phyloP scores from a whole-genome alignment of 2,329 filamentous ascomycete species.

The Fusarium phyllophilum region DNA sequence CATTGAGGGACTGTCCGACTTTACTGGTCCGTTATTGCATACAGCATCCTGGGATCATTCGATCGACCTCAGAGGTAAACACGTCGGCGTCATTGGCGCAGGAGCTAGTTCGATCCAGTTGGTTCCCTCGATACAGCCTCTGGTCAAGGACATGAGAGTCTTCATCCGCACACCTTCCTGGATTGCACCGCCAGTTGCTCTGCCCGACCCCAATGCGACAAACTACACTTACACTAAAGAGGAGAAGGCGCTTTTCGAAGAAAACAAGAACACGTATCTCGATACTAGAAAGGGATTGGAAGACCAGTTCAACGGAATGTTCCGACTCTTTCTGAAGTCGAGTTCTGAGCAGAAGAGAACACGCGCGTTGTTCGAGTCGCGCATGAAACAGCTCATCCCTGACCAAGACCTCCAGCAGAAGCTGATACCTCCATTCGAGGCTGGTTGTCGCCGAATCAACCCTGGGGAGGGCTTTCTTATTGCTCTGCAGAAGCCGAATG shows the following conservation, averaged over 20 bases:
- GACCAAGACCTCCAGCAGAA: conserved; percentile 59
- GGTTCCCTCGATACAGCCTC: conserved; percentile 55
- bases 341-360: conserved; percentile 53
- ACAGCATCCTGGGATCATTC: conserved; percentile 63
- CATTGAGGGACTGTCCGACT: conserved; percentile 57
- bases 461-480: conserved; percentile 62
- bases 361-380: conserved; percentile 42
- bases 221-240: conserved; percentile 55
- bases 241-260: conserved; percentile 53
- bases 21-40: conserved; percentile 61
- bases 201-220: conserved; percentile 47
- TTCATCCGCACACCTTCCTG: conserved; percentile 63
- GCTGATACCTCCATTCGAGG: conserved; percentile 60
- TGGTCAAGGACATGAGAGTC: conserved; percentile 56
- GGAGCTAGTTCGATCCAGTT: conserved; percentile 58
- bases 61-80: conserved; percentile 50
- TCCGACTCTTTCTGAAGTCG: conserved; percentile 57
- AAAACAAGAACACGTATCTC: conserved; percentile 50
- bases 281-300: conserved; percentile 57
- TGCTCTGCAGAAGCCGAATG: conserved; percentile 57
- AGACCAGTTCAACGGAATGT: conserved; percentile 57
- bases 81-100: conserved; percentile 56
- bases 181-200: conserved; percentile 52
- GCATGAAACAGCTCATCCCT: conserved; percentile 50
- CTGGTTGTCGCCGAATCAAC: conserved; percentile 61